Evolutionary conservation across 352 stramenopile species (phyloP).

Genomic region (Globisporangium abappressorium): DNA sequence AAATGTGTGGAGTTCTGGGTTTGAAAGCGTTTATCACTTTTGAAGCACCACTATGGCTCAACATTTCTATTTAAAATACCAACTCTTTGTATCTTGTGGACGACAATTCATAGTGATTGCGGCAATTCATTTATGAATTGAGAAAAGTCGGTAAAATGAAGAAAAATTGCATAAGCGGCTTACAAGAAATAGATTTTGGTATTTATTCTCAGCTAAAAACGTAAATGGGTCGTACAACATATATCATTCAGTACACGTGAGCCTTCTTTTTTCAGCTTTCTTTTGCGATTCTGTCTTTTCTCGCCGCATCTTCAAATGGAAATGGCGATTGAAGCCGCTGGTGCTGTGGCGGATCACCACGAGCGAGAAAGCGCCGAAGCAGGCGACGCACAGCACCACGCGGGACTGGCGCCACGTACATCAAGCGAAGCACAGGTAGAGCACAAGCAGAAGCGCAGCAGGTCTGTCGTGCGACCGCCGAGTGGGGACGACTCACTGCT

Average conservation of each 20-base stretch:
- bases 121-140: not conserved
- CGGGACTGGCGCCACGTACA: not conserved
- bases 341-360: not conserved
- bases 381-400: not conserved
- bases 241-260: too few relatives aligned
- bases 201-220: not conserved
- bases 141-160: not conserved
- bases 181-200: not conserved
- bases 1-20: too few relatives aligned
- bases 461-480: not conserved
- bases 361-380: not conserved
- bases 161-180: not conserved
- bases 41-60: too few relatives aligned
- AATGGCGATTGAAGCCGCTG: slow-evolving; percentile 2
- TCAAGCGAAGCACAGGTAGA: not conserved
- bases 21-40: too few relatives aligned
- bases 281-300: slow-evolving; percentile 1
- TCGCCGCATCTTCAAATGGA: slow-evolving; percentile 7
- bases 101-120: not conserved
- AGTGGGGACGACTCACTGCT: slow-evolving; percentile 27
- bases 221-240: too few relatives aligned
- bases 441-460: not conserved
- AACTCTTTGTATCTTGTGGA: not conserved
- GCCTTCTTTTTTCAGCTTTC: too few relatives aligned
- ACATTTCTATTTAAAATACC: too few relatives aligned